Conservation (phyloP, 2,329 filamentous ascomycete genomes). For the Cyanodermella asteris region DNA sequence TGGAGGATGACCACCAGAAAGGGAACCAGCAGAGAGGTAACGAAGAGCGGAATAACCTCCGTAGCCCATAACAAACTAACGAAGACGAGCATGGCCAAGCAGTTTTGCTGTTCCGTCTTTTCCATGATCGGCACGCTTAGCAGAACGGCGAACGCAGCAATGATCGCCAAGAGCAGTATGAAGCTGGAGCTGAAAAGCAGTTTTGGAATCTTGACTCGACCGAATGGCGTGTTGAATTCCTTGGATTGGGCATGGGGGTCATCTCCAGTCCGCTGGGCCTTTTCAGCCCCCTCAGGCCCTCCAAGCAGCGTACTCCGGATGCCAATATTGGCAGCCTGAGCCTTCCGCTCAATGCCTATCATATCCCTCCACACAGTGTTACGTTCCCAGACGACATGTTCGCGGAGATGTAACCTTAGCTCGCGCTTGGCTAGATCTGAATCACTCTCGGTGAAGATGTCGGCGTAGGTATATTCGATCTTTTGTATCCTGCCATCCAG, state of each 20-base stretch:
- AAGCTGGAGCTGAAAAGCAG: conserved; percentile 76
- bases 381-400: conserved; percentile 96
- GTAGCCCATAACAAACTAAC: conserved; percentile 93
- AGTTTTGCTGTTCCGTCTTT: conserved; percentile 81
- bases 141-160: conserved; percentile 52
- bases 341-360: conserved; percentile 90
- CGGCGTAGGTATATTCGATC: conserved; percentile 62
- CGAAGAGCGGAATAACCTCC: conserved; percentile 90
- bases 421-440: conserved; percentile 57
- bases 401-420: conserved; percentile 69
- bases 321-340: conserved; percentile 81
- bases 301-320: conserved; percentile 58
- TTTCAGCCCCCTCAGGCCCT: conserved; percentile 42
- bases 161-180: conserved; percentile 47
- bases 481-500: conserved; percentile 50
- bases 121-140: conserved; percentile 65
- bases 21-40: conserved; percentile 81
- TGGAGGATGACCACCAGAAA: conserved; percentile 75
- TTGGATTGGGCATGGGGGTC: conserved; percentile 43
- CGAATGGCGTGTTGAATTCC: conserved; percentile 58
- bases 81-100: conserved; percentile 77
- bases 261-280: conserved; percentile 64
- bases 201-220: conserved; percentile 48
- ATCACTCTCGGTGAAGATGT: conserved; percentile 66
- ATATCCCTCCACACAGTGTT: conserved; percentile 98